phyloP scores from a whole-genome alignment of 257 asterid species.

The Ophiorrhiza pumila region DNA sequence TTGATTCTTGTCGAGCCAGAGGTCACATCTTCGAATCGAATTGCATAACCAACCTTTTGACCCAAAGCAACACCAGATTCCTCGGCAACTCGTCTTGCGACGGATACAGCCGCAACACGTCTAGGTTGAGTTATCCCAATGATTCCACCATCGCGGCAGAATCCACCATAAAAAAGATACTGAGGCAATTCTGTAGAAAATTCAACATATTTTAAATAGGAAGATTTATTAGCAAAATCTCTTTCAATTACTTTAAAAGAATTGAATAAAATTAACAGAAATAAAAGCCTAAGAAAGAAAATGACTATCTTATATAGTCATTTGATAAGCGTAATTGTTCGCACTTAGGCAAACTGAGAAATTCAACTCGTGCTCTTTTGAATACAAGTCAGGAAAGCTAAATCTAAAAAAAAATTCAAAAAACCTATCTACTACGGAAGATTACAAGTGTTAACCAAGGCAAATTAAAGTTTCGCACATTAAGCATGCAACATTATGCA shows the following conservation, averaged over 20 bases:
- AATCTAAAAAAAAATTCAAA: not conserved
- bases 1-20: conserved; percentile 76
- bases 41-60: conserved; percentile 87
- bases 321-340: not conserved
- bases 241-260: not conserved
- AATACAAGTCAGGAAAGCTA: not conserved
- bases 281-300: not conserved
- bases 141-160: conserved; percentile 71
- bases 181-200: conserved; percentile 78
- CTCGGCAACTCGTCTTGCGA: conserved; percentile 94
- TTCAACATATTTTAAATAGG: not conserved
- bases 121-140: conserved; percentile 97
- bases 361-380: not conserved
- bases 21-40: conserved; percentile 89
- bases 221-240: not conserved
- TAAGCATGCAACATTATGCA: not conserved
- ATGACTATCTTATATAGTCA: not conserved
- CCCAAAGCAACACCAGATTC: conserved; percentile 78
- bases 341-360: not conserved
- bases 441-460: not conserved
- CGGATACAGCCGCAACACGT: conserved; percentile 96
- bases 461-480: not conserved
- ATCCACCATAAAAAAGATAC: conserved; percentile 74
- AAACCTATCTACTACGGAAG: not conserved
- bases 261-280: not conserved